Conservation (phyloP, 1,139 yeast species). For the Hyphopichia khmerensis region DNA sequence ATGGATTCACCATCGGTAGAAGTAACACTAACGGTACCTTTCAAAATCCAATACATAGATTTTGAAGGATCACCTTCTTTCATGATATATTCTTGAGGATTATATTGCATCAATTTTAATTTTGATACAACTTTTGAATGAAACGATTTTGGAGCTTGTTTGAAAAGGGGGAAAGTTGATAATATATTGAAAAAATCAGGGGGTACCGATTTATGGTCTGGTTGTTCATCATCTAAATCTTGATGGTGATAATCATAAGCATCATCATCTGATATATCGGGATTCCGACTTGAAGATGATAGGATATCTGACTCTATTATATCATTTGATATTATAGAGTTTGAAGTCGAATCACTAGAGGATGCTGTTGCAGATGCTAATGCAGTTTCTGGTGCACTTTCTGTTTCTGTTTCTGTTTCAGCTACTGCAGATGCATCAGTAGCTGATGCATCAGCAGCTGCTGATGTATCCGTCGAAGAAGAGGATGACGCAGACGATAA, state of each 20-base stretch:
- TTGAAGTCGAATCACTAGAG: no score
- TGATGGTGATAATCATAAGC: slow-evolving; percentile 7
- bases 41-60: slow-evolving; percentile 77
- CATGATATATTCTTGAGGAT: slow-evolving; percentile 67
- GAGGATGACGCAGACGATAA: no score
- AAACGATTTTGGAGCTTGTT: slow-evolving; percentile 64
- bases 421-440: no score
- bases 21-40: slow-evolving; percentile 72
- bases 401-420: no score
- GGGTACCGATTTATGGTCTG: slow-evolving; percentile 30
- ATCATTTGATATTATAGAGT: background rate
- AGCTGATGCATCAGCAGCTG: no score
- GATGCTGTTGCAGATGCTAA: no score
- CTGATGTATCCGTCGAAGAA: no score
- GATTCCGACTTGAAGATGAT: slow-evolving; percentile 4
- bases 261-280: slow-evolving; percentile 6
- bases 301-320: slow-evolving; percentile 2
- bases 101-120: slow-evolving; percentile 56
- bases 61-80: slow-evolving; percentile 73
- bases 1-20: slow-evolving; percentile 75
- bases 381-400: no score
- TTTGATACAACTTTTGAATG: slow-evolving; percentile 58
- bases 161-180: slow-evolving; percentile 60
- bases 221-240: slow-evolving; percentile 10
- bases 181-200: slow-evolving; percentile 53